Base-by-base conservation (phyloP, 2,329 filamentous ascomycete genomes). In the Penicillium psychrosexuale region DNA sequence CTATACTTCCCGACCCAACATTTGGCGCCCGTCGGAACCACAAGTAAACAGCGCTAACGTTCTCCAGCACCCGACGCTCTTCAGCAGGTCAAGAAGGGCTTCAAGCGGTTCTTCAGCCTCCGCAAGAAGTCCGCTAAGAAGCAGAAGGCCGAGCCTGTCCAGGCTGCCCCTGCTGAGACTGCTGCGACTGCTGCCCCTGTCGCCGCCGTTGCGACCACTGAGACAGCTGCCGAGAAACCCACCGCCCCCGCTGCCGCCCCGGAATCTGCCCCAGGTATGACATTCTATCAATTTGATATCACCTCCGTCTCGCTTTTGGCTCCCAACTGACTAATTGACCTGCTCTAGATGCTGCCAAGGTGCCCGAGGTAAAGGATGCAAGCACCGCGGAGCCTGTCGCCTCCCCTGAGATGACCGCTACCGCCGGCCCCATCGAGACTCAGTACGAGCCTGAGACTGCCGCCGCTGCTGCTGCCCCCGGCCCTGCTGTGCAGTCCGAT, bases 121-220 rank as follows among this genome's bases (percentile, higher is more conserved):
- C 52, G 52, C 39, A 55, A 45, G 52, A 55, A 54, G 51, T n/a
- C 46, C n/a, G 33, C 43, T 13, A 55, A 55, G 33, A 37, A 51
- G n/a, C 43, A 45, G 30, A n/a, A 45, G 13, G 0, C 30, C 1
- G 43, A 45, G n/a, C 13, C 43, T 7, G 37, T 8, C 13, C 47
- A 3, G 22, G 22, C 22, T 24, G 22, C 22, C 22, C 22, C 40
- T 47, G 49, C 40, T 19, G 40, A 40, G 13, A 15, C 48, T 4
- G 17, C 37, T 17, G 33, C 33, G 15, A 19, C 30, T 28, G 48
- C 37, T n/a, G 19, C 47, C 4, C 51, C 45, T 13, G 27, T 44
- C 42, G 28, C 42, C 33, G 33, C 50, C 3, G 33, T 11, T n/a
- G 30, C 30, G 8, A 13, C 48, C n/a, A 28, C 43, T 39, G 37